These are phyloP conservation scores for Rhizoctonia solani DNA, from an alignment of 1,284 basidiomycete species.

Conservation along the genomic window DNA sequence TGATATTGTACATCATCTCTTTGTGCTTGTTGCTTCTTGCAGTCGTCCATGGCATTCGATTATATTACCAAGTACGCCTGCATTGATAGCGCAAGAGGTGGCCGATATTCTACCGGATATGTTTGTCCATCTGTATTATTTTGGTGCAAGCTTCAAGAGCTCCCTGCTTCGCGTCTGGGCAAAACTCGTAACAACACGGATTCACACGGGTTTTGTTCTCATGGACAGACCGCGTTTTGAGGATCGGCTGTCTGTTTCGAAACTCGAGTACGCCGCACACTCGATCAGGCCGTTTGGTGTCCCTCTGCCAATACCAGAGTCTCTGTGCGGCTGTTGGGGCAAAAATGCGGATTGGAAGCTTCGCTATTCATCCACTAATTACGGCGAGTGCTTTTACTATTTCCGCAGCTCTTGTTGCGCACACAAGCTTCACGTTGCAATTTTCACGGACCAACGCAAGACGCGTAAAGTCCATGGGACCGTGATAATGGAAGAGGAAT, in stretches of 20 bases:
- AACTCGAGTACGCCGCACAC: neutral
- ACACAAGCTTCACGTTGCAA: slow-evolving; percentile 7
- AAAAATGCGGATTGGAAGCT: neutral
- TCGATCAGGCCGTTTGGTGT: neutral
- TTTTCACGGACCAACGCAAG: neutral
- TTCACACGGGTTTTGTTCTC: slow-evolving; percentile 6
- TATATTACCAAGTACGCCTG: neutral
- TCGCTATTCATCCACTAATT: neutral
- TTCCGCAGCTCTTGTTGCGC: neutral
- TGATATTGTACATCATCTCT: neutral
- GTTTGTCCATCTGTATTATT: slow-evolving; percentile 28
- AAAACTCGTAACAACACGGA: neutral
- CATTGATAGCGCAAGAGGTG: neutral
- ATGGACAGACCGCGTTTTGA: neutral
- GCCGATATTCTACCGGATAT: slow-evolving; percentile 4
- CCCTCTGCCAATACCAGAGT: neutral
- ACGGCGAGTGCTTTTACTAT: neutral
- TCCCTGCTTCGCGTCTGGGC: slow-evolving; percentile 13
- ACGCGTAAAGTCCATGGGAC: neutral
- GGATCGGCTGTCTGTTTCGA: neutral
- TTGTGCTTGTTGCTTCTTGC: neutral
- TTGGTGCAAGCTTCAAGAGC: neutral
- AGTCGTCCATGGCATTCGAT: slow-evolving; percentile 25
- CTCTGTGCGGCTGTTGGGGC: slow-evolving; percentile 25
- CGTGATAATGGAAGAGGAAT: slow-evolving; percentile 8